Conservation (phyloP, 345 rosid genomes). For the Cardiospermum halicacabum region DNA sequence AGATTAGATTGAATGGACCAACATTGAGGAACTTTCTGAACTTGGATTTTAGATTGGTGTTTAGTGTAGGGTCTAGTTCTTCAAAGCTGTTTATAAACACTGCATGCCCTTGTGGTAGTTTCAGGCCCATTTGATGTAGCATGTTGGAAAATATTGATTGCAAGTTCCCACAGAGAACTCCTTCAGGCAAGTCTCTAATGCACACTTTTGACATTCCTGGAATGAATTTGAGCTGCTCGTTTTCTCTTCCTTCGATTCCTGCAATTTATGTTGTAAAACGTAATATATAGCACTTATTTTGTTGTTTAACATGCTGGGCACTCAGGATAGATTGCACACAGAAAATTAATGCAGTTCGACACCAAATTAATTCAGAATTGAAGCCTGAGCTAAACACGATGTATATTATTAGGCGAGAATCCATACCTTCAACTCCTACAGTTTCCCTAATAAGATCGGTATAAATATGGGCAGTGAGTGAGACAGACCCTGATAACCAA, state of each 20-base stretch:
- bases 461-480: constrained; percentile 22
- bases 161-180: constrained; percentile 21
- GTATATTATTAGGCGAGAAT: neutral
- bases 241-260: constrained; percentile 12
- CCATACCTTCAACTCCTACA: constrained; percentile 4
- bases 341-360: no score
- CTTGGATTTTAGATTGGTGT: constrained; percentile 29
- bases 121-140: constrained; percentile 26
- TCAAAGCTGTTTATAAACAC: constrained; percentile 39
- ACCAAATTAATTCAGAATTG: no score
- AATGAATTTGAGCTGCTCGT: neutral
- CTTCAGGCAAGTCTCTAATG: constrained; percentile 13
- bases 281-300: neutral
- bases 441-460: constrained; percentile 14
- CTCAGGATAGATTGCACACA: no score
- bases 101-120: constrained; percentile 29
- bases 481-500: constrained; percentile 16
- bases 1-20: constrained; percentile 32
- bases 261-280: neutral
- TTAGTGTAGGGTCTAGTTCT: constrained; percentile 31
- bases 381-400: no score
- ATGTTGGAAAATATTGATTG: constrained; percentile 8
- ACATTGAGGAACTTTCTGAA: constrained; percentile 26
- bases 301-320: no score
- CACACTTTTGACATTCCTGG: constrained; percentile 7